Percentiles rank a stretch among this genome's conserved stretches.
Evolutionary conservation across 1,139 yeast genomes (phyloP).

Genomic region (Suhomyces yuchorum): DNA sequence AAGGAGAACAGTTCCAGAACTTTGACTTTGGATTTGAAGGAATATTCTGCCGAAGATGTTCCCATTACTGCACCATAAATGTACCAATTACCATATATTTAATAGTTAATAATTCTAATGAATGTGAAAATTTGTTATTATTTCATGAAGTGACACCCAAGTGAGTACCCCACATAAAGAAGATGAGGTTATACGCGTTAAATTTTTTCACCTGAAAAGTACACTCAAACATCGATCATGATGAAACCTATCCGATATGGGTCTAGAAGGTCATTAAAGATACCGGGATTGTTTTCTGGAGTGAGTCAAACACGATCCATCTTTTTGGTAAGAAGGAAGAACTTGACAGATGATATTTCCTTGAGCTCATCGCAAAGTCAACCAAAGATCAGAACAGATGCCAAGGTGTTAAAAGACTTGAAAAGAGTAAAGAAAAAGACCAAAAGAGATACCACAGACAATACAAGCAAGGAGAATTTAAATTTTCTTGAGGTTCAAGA

Average conservation of each 20-base stretch:
- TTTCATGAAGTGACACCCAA: too few species aligned
- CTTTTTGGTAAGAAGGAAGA: constrained; percentile 7
- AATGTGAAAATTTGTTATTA: too few species aligned
- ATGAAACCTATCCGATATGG: background rate
- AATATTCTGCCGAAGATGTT: constrained; percentile 51
- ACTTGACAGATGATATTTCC: constrained; percentile 2
- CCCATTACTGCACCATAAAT: constrained; percentile 13
- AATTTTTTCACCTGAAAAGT: background rate
- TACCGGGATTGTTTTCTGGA: background rate
- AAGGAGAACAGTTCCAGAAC: constrained; percentile 73
- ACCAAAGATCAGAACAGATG: constrained; percentile 6
- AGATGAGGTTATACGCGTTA: background rate
- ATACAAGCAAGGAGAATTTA: constrained; percentile 30
- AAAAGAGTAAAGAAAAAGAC: constrained; percentile 21
- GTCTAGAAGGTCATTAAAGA: background rate
- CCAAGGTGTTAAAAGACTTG: constrained; percentile 15
- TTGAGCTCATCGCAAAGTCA: constrained; percentile 7
- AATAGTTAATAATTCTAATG: too few species aligned
- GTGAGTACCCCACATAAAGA: background rate
- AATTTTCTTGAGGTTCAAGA: constrained; percentile 29
- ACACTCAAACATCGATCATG: background rate
- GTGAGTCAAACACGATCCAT: background rate
- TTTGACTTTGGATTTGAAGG: constrained; percentile 69
- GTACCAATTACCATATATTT: too few species aligned
- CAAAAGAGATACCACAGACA: constrained; percentile 33